Conservation (phyloP, 805 yeast genomes). For the Metschnikowia koreensis region DNA sequence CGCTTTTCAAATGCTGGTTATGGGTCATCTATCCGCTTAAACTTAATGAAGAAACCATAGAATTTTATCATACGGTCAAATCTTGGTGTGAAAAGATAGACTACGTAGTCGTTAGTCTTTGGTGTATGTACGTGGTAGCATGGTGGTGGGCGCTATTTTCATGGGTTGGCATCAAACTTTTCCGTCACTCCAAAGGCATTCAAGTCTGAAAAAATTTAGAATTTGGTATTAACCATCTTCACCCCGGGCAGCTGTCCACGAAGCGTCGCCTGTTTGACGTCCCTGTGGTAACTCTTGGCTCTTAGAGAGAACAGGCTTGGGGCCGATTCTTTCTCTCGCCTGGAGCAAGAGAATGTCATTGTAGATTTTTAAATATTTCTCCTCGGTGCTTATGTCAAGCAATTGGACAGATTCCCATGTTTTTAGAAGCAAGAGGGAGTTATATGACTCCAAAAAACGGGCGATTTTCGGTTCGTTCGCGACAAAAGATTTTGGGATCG, state of each 20-base stretch:
- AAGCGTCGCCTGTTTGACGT: conserved; percentile 72
- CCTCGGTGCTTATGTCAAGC: conserved; percentile 1
- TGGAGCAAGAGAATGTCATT: conserved; percentile 15
- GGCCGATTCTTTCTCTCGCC: conserved; percentile 19
- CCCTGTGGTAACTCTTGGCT: conserved; percentile 37
- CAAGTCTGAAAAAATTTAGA: conserved; percentile 12
- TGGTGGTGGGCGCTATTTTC: conserved; percentile 70
- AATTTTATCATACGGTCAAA: conserved; percentile 13
- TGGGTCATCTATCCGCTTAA: conserved; percentile 31
- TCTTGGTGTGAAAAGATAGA: conserved; percentile 25
- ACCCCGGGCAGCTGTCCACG: conserved; percentile 78
- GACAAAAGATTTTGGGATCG: conserved; percentile 18
- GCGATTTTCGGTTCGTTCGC: conserved; percentile 11
- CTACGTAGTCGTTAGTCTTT: conserved; percentile 30
- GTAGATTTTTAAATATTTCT: conserved; percentile 10
- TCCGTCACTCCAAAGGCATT: conserved; percentile 74
- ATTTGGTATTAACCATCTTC: conserved; percentile 38
- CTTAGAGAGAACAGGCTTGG: conserved; percentile 21
- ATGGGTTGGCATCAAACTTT: conserved; percentile 80
- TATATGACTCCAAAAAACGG: conserved; percentile 4
- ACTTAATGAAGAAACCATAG: conserved; percentile 8
- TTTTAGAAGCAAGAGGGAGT: conserved; percentile 10
- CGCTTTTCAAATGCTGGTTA: conserved; percentile 37
- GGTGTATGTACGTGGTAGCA: conserved; percentile 40
- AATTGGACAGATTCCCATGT: conserved; percentile 9